phyloP scores from a whole-genome alignment of 805 yeast species.

The Saccharomycopsis guyanensis region DNA sequence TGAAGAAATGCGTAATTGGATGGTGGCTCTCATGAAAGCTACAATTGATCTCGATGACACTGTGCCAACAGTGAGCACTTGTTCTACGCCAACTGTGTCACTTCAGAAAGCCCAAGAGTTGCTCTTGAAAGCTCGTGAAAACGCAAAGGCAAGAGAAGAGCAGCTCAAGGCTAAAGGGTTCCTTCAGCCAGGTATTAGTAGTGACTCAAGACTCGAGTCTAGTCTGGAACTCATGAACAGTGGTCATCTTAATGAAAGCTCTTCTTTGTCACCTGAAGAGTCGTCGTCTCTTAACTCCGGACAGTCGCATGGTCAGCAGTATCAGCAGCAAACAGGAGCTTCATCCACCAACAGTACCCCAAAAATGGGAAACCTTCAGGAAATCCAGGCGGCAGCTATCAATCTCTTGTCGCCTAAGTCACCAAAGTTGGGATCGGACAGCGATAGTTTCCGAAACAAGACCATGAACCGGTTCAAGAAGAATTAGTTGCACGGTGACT shows the following conservation, averaged over 20 bases:
- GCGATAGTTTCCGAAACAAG: conserved; percentile 21
- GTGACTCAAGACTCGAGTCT: background rate
- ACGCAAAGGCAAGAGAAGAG: conserved; percentile 49
- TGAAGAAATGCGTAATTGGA: conserved; percentile 93
- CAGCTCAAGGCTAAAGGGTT: conserved; percentile 23
- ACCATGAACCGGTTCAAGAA: conserved; percentile 13
- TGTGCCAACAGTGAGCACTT: conserved; percentile 86
- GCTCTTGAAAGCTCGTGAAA: conserved; percentile 75
- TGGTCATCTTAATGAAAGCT: background rate
- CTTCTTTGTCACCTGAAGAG: conserved; percentile 10
- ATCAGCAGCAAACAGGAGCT: background rate
- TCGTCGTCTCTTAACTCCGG: conserved; percentile 8
- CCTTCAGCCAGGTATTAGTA: conserved; percentile 16
- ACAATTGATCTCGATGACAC: conserved; percentile 93
- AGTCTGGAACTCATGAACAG: background rate
- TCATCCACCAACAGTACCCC: conserved; percentile 1
- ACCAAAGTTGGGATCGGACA: conserved; percentile 2
- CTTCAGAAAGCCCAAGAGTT: conserved; percentile 80
- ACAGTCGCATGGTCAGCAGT: background rate
- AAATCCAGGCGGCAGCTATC: conserved; percentile 1
- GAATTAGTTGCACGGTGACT: background rate
- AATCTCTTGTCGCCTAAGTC: conserved; percentile 10
- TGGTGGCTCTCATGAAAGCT: conserved; percentile 89
- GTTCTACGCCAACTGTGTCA: conserved; percentile 92
- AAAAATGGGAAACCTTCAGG: background rate